Percentiles rank a stretch among this genome's conserved stretches.
Evolutionary conservation across 495 filamentous ascomycete species (phyloP).

Genomic region (Tuber borchii): DNA sequence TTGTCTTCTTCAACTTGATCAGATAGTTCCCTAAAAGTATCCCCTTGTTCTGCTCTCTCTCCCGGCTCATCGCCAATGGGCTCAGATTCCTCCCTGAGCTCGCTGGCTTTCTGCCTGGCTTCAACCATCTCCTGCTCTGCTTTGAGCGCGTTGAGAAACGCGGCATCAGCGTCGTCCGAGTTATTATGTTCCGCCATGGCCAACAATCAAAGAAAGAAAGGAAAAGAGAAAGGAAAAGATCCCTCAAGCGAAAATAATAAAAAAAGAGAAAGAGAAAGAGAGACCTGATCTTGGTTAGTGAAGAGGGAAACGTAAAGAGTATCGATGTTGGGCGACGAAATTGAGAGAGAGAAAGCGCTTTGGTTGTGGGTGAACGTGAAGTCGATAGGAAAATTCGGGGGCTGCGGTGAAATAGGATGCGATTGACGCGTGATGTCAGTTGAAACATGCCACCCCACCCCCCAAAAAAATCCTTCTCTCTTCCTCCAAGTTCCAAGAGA

Average conservation of each 20-base stretch:
- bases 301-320: neutral
- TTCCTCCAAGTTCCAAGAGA: neutral
- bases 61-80: slow-evolving; percentile 11
- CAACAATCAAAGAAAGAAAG: slow-evolving; percentile 24
- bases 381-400: neutral
- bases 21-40: slow-evolving; percentile 31
- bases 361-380: neutral
- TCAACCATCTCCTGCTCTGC: slow-evolving; percentile 32
- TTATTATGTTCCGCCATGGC: slow-evolving; percentile 30
- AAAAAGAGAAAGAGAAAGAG: neutral
- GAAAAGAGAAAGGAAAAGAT: slow-evolving; percentile 15
- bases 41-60: slow-evolving; percentile 16
- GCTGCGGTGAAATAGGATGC: slow-evolving; percentile 26
- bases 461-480: neutral
- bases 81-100: slow-evolving; percentile 12
- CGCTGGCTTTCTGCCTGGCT: slow-evolving; percentile 19
- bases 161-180: slow-evolving; percentile 33
- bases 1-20: slow-evolving; percentile 34
- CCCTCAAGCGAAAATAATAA: neutral
- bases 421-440: slow-evolving; percentile 40
- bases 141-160: slow-evolving; percentile 37
- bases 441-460: slow-evolving; percentile 22
- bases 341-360: neutral
- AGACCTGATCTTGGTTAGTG: neutral
- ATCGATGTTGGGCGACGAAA: neutral